Percentiles rank a stretch among this genome's conserved stretches.
Evolutionary conservation across 345 rosid species (phyloP).

Genomic region (Heritiera fomes): DNA sequence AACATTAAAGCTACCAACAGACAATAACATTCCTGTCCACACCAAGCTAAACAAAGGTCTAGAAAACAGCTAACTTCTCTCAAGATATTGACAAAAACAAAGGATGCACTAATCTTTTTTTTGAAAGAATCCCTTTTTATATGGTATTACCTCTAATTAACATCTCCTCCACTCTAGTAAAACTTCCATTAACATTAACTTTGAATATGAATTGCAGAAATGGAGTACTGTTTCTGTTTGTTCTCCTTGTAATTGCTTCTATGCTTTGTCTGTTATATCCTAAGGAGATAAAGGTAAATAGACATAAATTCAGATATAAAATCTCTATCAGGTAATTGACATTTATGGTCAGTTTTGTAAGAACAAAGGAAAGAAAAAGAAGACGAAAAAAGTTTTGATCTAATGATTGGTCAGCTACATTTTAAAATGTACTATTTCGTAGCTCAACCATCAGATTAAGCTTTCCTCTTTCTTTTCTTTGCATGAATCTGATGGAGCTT

Average conservation of each 20-base stretch:
- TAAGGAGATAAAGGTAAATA: not conserved
- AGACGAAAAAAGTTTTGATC: no score
- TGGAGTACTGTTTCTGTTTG: not conserved
- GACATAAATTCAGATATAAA: not conserved
- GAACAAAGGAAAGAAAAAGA: no score
- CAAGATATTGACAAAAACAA: not conserved
- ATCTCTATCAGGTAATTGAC: not conserved
- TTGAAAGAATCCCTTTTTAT: not conserved
- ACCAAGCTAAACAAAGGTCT: not conserved
- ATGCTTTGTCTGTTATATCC: not conserved
- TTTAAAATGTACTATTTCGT: no score
- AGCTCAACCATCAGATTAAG: no score
- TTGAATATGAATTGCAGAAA: slow-evolving; percentile 1
- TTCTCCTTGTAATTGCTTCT: not conserved
- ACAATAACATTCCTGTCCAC: not conserved
- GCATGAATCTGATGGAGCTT: no score
- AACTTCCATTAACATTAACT: not conserved
- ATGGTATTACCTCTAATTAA: not conserved
- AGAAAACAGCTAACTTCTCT: not conserved
- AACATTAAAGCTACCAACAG: not conserved
- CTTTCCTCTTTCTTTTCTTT: no score
- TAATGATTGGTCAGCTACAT: no score
- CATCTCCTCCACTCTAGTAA: not conserved
- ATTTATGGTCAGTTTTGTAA: not conserved
- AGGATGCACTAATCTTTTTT: no score